Percentiles rank a stretch among this genome's conserved stretches.
phyloP scores from a whole-genome alignment of 257 asterid genomes.

The Mitragyna speciosa region DNA sequence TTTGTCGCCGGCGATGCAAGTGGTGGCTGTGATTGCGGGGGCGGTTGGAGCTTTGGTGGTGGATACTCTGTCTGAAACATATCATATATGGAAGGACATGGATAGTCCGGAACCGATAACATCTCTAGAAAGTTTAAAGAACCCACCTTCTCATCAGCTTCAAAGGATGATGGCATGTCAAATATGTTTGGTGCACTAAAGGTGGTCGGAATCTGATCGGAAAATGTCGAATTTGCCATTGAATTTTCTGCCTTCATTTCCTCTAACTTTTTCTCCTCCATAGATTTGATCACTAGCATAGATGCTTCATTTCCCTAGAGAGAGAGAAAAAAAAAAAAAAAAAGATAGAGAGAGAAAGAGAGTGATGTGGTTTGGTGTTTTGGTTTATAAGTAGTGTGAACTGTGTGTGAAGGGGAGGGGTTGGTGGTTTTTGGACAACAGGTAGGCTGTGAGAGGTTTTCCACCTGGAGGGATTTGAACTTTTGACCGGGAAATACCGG shows the following conservation, averaged over 20 bases:
- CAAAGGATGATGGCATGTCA: conserved; percentile 13
- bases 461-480: conserved; percentile 10
- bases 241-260: not conserved
- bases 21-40: not conserved
- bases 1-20: conserved; percentile 20
- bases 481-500: conserved; percentile 69
- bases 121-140: conserved; percentile 29
- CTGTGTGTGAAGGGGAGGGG: conserved; percentile 28
- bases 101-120: conserved; percentile 22
- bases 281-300: conserved; percentile 29
- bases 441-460: conserved; percentile 17
- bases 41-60: conserved; percentile 21
- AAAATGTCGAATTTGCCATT: conserved; percentile 21
- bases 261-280: not conserved
- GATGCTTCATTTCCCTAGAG: conserved; percentile 20
- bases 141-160: conserved; percentile 10
- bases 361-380: conserved; percentile 14
- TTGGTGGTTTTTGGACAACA: conserved; percentile 27
- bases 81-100: conserved; percentile 8
- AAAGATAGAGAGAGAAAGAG: conserved; percentile 12
- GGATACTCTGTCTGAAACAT: not conserved
- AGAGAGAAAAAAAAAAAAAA: conserved; percentile 7
- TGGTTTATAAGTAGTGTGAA: not conserved
- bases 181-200: conserved; percentile 19
- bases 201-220: conserved; percentile 39